These are phyloP conservation scores for Pleurotus ostreatus DNA, from an alignment of 768 basidiomycete species.

Conservation along the genomic window DNA sequence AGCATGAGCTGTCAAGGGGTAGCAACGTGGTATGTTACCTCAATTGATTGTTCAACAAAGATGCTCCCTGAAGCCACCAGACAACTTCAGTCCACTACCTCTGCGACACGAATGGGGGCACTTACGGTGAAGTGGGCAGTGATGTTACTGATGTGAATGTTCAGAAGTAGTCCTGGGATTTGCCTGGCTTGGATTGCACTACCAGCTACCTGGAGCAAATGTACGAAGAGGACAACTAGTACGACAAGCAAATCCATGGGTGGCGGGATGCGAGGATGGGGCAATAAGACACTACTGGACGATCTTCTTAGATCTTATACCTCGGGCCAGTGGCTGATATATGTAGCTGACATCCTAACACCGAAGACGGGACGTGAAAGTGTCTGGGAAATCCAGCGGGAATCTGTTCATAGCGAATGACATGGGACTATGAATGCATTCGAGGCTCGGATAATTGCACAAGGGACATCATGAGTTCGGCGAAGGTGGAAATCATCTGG, in stretches of 20 bases:
- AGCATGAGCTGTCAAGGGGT: not conserved
- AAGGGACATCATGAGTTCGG: too few relatives aligned
- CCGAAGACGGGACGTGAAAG: too few relatives aligned
- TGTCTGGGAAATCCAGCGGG: too few relatives aligned
- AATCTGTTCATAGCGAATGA: too few relatives aligned
- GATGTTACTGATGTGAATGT: not conserved
- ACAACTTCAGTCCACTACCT: too few relatives aligned
- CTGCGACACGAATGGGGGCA: not conserved
- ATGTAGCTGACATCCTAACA: too few relatives aligned
- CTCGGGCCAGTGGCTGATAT: not conserved
- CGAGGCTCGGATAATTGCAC: too few relatives aligned
- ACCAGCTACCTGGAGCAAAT: not conserved
- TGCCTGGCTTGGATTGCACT: not conserved
- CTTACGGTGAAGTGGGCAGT: conserved; percentile 4
- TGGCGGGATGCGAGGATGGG: not conserved
- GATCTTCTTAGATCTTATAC: not conserved
- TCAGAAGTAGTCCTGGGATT: not conserved
- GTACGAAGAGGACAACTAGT: not conserved
- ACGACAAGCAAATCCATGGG: not conserved
- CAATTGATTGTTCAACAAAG: conserved; percentile 1
- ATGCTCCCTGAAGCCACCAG: not conserved
- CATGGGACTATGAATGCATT: too few relatives aligned
- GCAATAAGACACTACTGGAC: not conserved
- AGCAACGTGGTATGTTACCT: not conserved
- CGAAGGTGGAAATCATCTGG: too few relatives aligned